Evolutionary conservation across 176 grass and related monocot genomes (phyloP).

Genomic region (Aegilops sharonensis): DNA sequence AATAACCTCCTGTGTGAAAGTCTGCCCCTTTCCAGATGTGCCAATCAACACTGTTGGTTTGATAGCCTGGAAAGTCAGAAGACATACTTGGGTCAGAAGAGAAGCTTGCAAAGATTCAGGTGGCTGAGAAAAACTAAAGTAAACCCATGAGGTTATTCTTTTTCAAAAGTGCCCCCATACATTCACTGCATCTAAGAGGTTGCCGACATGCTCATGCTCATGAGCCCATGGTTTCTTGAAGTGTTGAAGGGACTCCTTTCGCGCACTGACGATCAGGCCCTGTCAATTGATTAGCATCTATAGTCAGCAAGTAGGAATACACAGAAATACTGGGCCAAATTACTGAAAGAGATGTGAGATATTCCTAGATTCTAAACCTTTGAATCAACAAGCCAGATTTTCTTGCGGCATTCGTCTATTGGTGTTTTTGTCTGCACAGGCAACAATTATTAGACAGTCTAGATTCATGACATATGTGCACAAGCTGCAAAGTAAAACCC

Average conservation of each 20-base stretch:
- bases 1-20: conserved; percentile 90
- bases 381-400: conserved; percentile 97
- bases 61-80: conserved; percentile 48
- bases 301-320: conserved; percentile 26
- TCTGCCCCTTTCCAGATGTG: conserved; percentile 92
- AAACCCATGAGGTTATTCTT: background rate
- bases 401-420: conserved; percentile 79
- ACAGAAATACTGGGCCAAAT: background rate
- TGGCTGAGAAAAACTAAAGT: background rate
- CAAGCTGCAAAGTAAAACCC: background rate
- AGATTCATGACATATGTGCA: background rate
- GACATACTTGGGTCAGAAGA: conserved; percentile 19
- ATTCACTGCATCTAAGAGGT: conserved; percentile 78
- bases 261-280: conserved; percentile 80
- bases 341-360: conserved; percentile 7
- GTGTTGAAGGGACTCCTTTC: conserved; percentile 88
- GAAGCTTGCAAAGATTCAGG: background rate
- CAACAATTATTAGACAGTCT: conserved; percentile 12
- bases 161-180: conserved; percentile 31
- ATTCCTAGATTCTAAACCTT: conserved; percentile 47
- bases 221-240: conserved; percentile 99
- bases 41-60: conserved; percentile 91
- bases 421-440: conserved; percentile 65
- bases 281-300: conserved; percentile 40
- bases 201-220: conserved; percentile 62